These are phyloP conservation scores for Astragalus glycyphyllos DNA, from an alignment of 306 rosid species.

Conservation along the genomic window DNA sequence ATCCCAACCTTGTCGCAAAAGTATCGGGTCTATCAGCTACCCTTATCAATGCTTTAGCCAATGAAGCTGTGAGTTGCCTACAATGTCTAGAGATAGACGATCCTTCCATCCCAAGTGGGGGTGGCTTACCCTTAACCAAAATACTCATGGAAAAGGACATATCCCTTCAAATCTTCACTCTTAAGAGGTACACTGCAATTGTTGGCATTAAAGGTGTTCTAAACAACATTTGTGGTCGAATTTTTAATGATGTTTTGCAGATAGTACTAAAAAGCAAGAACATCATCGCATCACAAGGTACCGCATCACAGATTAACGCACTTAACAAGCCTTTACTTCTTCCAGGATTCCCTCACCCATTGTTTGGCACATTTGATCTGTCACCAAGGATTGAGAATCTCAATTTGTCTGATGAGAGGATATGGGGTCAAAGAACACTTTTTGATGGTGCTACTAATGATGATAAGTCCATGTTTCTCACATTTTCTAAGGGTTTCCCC, in stretches of 20 bases:
- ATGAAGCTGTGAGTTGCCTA: slow-evolving; percentile 55
- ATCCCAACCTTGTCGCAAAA: slow-evolving; percentile 35
- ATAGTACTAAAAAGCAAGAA: slow-evolving; percentile 8
- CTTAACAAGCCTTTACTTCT: slow-evolving; percentile 37
- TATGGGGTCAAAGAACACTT: slow-evolving; percentile 47
- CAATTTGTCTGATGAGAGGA: slow-evolving; percentile 27
- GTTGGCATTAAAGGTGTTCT: slow-evolving; percentile 55
- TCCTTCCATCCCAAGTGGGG: neutral
- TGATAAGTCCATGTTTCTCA: slow-evolving; percentile 65
- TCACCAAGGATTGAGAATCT: neutral
- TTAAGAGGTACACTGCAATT: slow-evolving; percentile 46
- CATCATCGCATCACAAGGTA: neutral
- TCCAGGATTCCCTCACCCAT: slow-evolving; percentile 67
- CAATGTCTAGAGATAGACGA: slow-evolving; percentile 38
- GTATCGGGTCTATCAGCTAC: slow-evolving; percentile 21
- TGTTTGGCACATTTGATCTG: slow-evolving; percentile 54
- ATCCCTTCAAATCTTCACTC: slow-evolving; percentile 45
- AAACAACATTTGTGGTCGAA: slow-evolving; percentile 47
- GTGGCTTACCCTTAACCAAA: slow-evolving; percentile 48
- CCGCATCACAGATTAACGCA: neutral
- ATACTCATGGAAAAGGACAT: slow-evolving; percentile 39
- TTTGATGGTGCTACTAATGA: slow-evolving; percentile 43
- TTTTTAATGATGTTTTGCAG: slow-evolving; percentile 58
- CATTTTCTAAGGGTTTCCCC: slow-evolving; percentile 71
- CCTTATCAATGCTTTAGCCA: slow-evolving; percentile 31